Base-by-base conservation (phyloP, 208 protist species). In the Balamuthia mandrillaris region DNA sequence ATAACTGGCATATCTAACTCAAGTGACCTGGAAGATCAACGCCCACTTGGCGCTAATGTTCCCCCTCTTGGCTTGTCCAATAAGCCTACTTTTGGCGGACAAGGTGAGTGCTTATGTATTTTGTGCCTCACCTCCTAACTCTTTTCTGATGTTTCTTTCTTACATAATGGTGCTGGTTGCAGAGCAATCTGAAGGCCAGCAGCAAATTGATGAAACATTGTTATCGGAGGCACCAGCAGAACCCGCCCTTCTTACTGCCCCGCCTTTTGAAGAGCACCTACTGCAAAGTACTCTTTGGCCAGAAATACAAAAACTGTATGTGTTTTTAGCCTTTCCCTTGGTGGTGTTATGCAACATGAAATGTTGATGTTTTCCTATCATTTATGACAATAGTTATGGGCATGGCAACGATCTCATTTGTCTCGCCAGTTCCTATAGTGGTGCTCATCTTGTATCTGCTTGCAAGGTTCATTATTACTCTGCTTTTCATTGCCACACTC, bases 211-310 rank as follows among this genome's bases (percentile, higher is more conserved):
- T 16, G n/a, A 33, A n/a, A 45, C 16, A 14, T 58, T 45, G 51
- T 4, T 31, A 39, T 33, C 39, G 72, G 51, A 63, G 72, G 21
- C 14, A 6, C 31, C 47, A 33, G 49, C 72, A 21, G 49, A 85
- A 24, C 88, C 88, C 18, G 61, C 84, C 9, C 58, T 79, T 16
- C 56, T 92, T 2, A 21, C 3, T 3, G 1, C 44, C 44, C 90
- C 90, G 63, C 91, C 91, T 18, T 81, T 92, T 27, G 91, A 94
- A 72, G 87, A 91, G 44, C 85, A 93, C 52, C 61, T 93, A 9
- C 54, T 93, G 66, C 92, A 94, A 83, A 84, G 81, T 35, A 92
- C 90, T 12, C 85, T 94, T 18, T 94, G 92, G 92, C 86, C 92
- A 41, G 92, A 94, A 72, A 52, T 86, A 12, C 52, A 87, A 39